Evolutionary conservation across 1,139 yeast species (phyloP).

Genomic region (Debaryomycetaceae sp.): DNA sequence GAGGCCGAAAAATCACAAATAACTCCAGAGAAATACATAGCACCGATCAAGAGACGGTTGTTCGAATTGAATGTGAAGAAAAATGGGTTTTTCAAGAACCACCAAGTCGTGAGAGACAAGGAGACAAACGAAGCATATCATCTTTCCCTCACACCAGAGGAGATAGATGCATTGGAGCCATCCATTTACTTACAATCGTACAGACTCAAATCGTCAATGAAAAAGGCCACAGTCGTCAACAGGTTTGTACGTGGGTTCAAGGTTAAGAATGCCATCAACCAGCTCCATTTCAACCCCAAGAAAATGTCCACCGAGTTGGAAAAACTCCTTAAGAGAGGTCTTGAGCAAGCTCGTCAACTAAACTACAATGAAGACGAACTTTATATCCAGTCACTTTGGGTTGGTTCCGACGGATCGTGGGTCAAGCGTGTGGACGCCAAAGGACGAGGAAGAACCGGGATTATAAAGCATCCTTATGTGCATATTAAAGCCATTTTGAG

Average conservation of each 20-base stretch:
- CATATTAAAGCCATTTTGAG: slow-evolving; percentile 80
- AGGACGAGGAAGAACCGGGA: slow-evolving; percentile 89
- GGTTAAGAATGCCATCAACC: slow-evolving; percentile 81
- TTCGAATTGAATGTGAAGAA: slow-evolving; percentile 58
- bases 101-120: slow-evolving; percentile 48
- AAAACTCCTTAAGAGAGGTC: slow-evolving; percentile 67
- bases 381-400: slow-evolving; percentile 84
- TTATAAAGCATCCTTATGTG: slow-evolving; percentile 69
- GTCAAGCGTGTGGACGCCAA: slow-evolving; percentile 72
- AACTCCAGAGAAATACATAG: slow-evolving; percentile 39
- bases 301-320: slow-evolving; percentile 79
- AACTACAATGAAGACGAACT: slow-evolving; percentile 60
- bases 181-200: slow-evolving; percentile 73
- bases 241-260: slow-evolving; percentile 71
- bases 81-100: slow-evolving; percentile 75
- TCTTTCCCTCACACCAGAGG: slow-evolving; percentile 57
- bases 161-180: slow-evolving; percentile 80
- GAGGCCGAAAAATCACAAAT: slow-evolving; percentile 28
- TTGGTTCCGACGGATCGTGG: slow-evolving; percentile 83
- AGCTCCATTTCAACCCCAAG: slow-evolving; percentile 84
- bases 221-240: slow-evolving; percentile 80
- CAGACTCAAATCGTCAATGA: slow-evolving; percentile 80
- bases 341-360: slow-evolving; percentile 62
- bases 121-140: slow-evolving; percentile 48
- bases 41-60: slow-evolving; percentile 71